These are phyloP conservation scores for Russula ochroleuca DNA, from an alignment of 768 basidiomycete species.

Conservation along the genomic window DNA sequence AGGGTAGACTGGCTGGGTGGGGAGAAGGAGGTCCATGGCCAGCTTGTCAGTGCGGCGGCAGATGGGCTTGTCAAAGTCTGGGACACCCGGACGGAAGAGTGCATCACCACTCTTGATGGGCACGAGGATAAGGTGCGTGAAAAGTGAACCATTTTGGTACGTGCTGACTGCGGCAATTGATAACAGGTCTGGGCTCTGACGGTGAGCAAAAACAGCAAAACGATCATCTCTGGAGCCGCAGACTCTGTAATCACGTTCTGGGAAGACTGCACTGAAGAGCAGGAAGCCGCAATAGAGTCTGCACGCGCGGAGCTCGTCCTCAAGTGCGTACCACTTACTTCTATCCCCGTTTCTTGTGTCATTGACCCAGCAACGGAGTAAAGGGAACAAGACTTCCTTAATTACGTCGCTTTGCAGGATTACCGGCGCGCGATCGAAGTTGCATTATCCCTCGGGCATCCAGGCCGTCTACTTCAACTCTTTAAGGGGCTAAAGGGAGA, in stretches of 20 bases:
- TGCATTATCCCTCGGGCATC: conserved; percentile 90
- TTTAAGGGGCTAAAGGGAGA: conserved; percentile 58
- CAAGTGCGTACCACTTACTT: conserved; percentile 52
- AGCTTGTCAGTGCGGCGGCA: conserved; percentile 85
- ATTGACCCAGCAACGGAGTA: background rate
- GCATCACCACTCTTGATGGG: conserved; percentile 85
- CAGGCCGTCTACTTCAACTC: conserved; percentile 75
- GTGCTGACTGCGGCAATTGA: conserved; percentile 4
- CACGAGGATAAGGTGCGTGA: conserved; percentile 89
- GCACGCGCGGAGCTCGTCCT: conserved; percentile 70
- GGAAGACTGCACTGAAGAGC: conserved; percentile 89
- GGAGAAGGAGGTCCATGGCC: conserved; percentile 43
- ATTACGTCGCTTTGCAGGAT: conserved; percentile 83
- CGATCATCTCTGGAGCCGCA: conserved; percentile 89
- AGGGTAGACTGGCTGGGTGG: conserved; percentile 87
- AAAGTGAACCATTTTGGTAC: background rate
- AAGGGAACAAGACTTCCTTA: conserved; percentile 94
- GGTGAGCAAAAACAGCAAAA: conserved; percentile 72
- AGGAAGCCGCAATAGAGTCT: conserved; percentile 67
- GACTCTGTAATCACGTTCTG: conserved; percentile 96
- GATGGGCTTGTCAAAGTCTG: conserved; percentile 96
- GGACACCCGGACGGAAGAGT: conserved; percentile 87
- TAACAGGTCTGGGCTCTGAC: conserved; percentile 95
- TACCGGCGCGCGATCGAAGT: conserved; percentile 89
- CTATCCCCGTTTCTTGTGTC: background rate